phyloP scores from a whole-genome alignment of 306 rosid species.

The Rubus idaeus region DNA sequence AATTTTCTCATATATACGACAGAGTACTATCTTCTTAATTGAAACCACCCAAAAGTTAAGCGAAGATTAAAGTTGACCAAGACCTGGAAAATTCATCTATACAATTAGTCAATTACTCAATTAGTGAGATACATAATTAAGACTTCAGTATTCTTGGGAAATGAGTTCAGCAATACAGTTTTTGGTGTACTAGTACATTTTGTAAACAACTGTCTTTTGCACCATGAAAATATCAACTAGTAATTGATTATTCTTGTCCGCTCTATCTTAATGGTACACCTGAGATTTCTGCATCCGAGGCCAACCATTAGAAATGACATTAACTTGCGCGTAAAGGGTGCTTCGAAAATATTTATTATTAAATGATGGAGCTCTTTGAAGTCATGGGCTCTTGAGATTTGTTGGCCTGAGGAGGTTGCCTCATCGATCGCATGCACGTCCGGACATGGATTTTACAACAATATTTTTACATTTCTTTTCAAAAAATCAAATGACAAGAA shows the following conservation, averaged over 20 bases:
- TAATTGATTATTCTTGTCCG: no score
- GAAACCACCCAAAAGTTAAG: background rate
- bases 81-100: background rate
- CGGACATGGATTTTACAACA: background rate
- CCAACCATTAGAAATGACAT: background rate
- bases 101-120: background rate
- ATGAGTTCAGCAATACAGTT: background rate
- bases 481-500: background rate
- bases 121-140: background rate
- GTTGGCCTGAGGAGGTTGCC: no score
- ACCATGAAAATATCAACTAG: no score
- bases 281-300: background rate
- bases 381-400: no score
- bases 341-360: no score
- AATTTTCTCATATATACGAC: background rate
- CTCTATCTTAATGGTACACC: background rate
- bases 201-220: background rate
- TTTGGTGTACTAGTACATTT: background rate
- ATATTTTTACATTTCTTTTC: background rate
- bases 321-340: no score
- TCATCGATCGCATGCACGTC: no score
- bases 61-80: background rate
- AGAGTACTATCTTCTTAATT: background rate
- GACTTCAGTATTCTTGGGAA: background rate
- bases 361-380: no score